A percentile compares a stretch with the other conserved stretches of the same genome.
Conservation (phyloP, 1,139 yeast species). For the Hanseniaspora sp. region DNA sequence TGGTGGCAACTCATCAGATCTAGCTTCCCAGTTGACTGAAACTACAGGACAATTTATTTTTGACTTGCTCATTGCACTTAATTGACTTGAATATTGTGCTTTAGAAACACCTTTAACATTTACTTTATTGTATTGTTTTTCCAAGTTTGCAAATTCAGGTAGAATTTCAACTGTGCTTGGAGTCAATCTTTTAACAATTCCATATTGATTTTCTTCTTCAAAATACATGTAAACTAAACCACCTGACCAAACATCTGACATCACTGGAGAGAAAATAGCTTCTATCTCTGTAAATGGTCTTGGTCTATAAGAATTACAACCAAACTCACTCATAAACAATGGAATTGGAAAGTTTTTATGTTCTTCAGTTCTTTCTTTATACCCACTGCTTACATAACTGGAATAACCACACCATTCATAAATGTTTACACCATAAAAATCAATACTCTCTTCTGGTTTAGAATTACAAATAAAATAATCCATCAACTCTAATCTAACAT, state of each 20-base stretch:
- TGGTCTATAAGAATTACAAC: conserved; percentile 44
- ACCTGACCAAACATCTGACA: conserved; percentile 83
- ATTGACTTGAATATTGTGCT: conserved; percentile 18
- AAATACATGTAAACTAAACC: conserved; percentile 85
- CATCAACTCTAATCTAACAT: conserved; percentile 38
- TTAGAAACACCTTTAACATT: conserved; percentile 30
- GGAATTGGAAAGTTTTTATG: conserved; percentile 42
- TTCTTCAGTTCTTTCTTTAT: conserved; percentile 43
- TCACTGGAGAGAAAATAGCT: conserved; percentile 46
- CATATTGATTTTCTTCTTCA: conserved; percentile 71
- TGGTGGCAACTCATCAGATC: conserved; percentile 37
- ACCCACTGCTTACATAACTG: conserved; percentile 45
- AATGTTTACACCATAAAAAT: conserved; percentile 51
- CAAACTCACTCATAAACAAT: conserved; percentile 51
- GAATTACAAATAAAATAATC: conserved; percentile 42
- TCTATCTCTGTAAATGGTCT: conserved; percentile 60
- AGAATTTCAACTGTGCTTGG: conserved; percentile 38
- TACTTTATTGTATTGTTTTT: conserved; percentile 30
- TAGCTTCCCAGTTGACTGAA: conserved; percentile 35
- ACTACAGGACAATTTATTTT: conserved; percentile 27
- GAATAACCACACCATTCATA: conserved; percentile 64
- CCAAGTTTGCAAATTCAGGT: conserved; percentile 35
- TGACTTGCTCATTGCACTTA: background rate
- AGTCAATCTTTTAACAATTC: conserved; percentile 50
- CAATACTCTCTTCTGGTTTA: conserved; percentile 30